A percentile compares a stretch with the other conserved stretches of the same genome.
Evolutionary conservation across 2,329 filamentous ascomycete genomes (phyloP).

Genomic region (Colletotrichum cuscutae): DNA sequence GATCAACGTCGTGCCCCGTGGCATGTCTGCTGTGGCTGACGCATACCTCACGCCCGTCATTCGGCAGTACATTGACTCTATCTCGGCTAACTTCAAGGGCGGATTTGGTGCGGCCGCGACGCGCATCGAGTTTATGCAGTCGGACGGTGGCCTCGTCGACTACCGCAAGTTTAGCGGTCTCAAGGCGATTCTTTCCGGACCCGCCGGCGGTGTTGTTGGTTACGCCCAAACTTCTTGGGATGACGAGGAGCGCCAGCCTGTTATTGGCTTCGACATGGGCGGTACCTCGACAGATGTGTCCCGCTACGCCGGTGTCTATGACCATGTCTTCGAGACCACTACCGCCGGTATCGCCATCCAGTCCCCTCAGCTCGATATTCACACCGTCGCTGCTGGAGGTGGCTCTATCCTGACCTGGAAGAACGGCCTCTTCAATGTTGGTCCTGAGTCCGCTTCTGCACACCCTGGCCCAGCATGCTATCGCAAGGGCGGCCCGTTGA

Average conservation of each 20-base stretch:
- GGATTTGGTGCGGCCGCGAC: constrained; percentile 48
- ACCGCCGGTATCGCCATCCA: constrained; percentile 84
- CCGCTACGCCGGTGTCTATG: constrained; percentile 64
- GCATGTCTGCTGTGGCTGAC: constrained; percentile 54
- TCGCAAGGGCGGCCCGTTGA: constrained; percentile 76
- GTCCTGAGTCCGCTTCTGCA: constrained; percentile 76
- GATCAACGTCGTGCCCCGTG: constrained; percentile 57
- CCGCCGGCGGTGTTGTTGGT: constrained; percentile 81
- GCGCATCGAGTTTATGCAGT: constrained; percentile 80
- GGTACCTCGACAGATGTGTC: constrained; percentile 83
- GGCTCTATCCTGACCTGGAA: constrained; percentile 77
- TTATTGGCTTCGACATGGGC: constrained; percentile 80
- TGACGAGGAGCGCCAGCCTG: constrained; percentile 70
- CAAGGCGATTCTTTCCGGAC: constrained; percentile 76
- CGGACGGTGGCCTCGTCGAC: constrained; percentile 61
- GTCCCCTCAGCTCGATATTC: constrained; percentile 83
- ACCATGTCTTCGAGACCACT: constrained; percentile 74
- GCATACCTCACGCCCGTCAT: constrained; percentile 56
- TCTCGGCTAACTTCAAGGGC: constrained; percentile 48
- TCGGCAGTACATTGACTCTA: constrained; percentile 46
- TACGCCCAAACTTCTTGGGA: constrained; percentile 81
- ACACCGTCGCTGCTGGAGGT: constrained; percentile 82
- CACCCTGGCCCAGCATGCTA: constrained; percentile 80
- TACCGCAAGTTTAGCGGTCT: constrained; percentile 74
- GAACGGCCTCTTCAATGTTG: constrained; percentile 79